Evolutionary conservation across 1,139 yeast species (phyloP).

Genomic region (Pichia sp.): DNA sequence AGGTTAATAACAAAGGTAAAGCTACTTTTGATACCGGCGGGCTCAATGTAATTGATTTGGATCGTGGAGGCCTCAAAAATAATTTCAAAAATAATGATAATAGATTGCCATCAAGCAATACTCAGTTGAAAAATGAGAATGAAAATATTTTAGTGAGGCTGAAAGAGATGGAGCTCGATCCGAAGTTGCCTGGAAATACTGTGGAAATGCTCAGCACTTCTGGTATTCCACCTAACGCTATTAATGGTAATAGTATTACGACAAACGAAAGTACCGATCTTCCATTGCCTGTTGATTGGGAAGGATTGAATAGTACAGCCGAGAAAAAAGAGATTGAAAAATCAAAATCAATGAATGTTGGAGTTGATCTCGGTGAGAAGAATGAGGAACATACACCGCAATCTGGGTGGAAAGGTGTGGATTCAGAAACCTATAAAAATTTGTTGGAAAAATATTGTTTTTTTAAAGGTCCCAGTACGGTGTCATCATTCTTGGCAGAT

Average conservation of each 20-base stretch:
- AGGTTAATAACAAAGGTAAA: background rate
- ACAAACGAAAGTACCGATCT: background rate
- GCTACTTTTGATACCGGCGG: background rate
- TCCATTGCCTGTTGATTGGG: background rate
- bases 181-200: background rate
- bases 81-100: slow-evolving; percentile 5
- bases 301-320: background rate
- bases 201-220: background rate
- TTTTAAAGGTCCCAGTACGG: slow-evolving; percentile 38
- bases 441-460: slow-evolving; percentile 72
- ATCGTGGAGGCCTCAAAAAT: slow-evolving; percentile 4
- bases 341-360: background rate
- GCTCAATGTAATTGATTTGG: background rate
- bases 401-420: slow-evolving; percentile 3
- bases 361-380: background rate
- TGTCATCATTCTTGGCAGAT: slow-evolving; percentile 28
- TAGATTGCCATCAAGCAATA: background rate
- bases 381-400: background rate
- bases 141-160: slow-evolving; percentile 2
- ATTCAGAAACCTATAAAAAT: slow-evolving; percentile 61
- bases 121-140: slow-evolving; percentile 6
- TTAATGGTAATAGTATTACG: slow-evolving; percentile 5
- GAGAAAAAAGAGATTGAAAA: background rate
- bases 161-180: slow-evolving; percentile 2
- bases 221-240: background rate